Base-by-base conservation (phyloP, 257 asterid genomes). In the Primulina eburnea region DNA sequence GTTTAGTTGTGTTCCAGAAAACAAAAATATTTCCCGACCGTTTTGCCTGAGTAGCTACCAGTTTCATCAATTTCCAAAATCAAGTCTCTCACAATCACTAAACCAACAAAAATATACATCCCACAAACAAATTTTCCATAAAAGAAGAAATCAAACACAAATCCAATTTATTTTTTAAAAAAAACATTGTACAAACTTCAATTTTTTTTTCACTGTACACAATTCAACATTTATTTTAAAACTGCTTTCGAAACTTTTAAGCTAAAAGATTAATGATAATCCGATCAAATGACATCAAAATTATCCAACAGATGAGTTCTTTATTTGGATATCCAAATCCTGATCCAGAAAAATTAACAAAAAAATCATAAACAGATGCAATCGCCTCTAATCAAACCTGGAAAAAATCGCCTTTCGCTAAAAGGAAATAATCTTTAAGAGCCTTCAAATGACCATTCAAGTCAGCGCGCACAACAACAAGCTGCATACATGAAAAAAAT, bases 401-500 rank as follows among this genome's bases (percentile, higher is more conserved):
- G 78, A 94, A 94, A 78, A 94, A 89, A 74, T 94, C 98, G 28
- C 98, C 99, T 83, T 94, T 94, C 50, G 96, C 98, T 73, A 94
- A 75, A 75, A 94, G 99, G 83, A 91, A 91, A 87, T 94, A 94
- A 75, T 92, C 98, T 84, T 92, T 94, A 63, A 94, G 97, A 73
- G 99, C 99, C 81, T 83, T 91, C 83, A 94, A 82, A 84, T 94
- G 99, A 65, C 99, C 98, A 82, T 86, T 91, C 84, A 94, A 86
- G 87, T 91, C 98, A n/a, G 98, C 98, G 18, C 97, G 98, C 74
- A 89, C 95, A 62, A 94, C 95, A 69, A 94, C 96, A 77, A 94
- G 98, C 99, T 94, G 91, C 83, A 79, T 66, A 80, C 56, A 72
- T 67, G 74, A 75, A 50, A 65, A 67, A 67, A 74, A 68, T 6